These are phyloP conservation scores for Eucalyptus polyanthemos DNA, from an alignment of 345 rosid species.

Conservation along the genomic window DNA sequence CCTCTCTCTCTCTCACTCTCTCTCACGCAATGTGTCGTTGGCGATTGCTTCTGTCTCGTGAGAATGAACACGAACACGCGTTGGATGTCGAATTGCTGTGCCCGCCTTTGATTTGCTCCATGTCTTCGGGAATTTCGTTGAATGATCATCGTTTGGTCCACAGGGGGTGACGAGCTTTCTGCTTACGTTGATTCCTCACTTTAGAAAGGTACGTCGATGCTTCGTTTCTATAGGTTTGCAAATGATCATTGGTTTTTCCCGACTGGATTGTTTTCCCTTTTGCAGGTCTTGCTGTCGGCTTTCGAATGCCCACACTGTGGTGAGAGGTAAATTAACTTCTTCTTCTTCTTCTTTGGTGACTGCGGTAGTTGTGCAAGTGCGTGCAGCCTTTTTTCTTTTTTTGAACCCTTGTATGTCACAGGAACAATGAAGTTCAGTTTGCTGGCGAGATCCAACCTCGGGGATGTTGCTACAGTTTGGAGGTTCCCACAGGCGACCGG, in stretches of 20 bases:
- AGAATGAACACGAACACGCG: neutral
- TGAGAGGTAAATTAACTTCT: constrained; percentile 48
- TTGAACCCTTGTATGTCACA: neutral
- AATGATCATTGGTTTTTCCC: neutral
- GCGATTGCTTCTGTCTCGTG: neutral
- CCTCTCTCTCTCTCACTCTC: neutral
- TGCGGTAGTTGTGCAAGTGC: neutral
- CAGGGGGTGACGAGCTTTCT: constrained; percentile 75
- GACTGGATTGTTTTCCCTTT: neutral
- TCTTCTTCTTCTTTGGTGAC: neutral
- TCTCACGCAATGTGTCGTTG: neutral
- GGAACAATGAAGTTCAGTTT: constrained; percentile 96
- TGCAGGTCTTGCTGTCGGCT: constrained; percentile 78
- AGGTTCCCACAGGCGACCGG: constrained; percentile 48
- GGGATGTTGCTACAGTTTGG: constrained; percentile 55
- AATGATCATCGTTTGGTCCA: neutral
- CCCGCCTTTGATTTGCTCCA: neutral
- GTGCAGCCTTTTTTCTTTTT: neutral
- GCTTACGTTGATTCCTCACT: constrained; percentile 76
- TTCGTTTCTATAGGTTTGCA: neutral
- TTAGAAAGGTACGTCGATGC: constrained; percentile 49
- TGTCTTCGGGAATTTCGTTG: neutral
- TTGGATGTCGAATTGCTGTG: neutral
- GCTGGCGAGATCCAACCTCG: constrained; percentile 86
- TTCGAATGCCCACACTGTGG: constrained; percentile 87